These are phyloP conservation scores for Beauveria pseudobassiana DNA, from an alignment of 2,329 filamentous ascomycete genomes.

Conservation along the genomic window DNA sequence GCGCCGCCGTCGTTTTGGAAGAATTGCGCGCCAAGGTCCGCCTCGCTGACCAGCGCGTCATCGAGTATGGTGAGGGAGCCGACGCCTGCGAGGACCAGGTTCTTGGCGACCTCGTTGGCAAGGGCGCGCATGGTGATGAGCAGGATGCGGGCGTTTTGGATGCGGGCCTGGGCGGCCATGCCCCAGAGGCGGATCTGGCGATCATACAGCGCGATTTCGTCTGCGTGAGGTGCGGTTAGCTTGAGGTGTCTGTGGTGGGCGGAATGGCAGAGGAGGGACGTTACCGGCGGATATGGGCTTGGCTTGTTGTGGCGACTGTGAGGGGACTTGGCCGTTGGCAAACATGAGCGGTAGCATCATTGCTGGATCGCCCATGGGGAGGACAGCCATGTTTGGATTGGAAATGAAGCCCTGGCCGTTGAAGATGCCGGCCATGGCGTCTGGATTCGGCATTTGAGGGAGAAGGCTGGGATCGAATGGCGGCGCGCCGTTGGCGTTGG, in stretches of 20 bases:
- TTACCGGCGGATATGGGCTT: slow-evolving; percentile 29
- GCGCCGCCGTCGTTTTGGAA: slow-evolving; percentile 53
- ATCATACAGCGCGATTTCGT: slow-evolving; percentile 96
- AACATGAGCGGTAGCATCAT: slow-evolving; percentile 26
- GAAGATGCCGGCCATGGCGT: slow-evolving; percentile 16
- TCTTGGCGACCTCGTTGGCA: slow-evolving; percentile 93
- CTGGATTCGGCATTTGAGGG: slow-evolving; percentile 17
- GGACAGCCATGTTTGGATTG: not conserved
- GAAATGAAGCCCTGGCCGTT: not conserved
- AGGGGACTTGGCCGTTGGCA: slow-evolving; percentile 21
- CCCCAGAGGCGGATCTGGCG: slow-evolving; percentile 97
- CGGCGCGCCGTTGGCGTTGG: slow-evolving; percentile 14
- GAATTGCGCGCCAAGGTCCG: slow-evolving; percentile 77
- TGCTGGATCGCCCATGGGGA: slow-evolving; percentile 21
- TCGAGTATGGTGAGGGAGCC: slow-evolving; percentile 86
- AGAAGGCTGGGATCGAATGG: slow-evolving; percentile 18
- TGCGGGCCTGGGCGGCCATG: slow-evolving; percentile 86
- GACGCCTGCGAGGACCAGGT: slow-evolving; percentile 88
- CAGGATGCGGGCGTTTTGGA: slow-evolving; percentile 82
- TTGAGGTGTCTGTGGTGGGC: not conserved
- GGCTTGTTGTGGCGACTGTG: slow-evolving; percentile 8
- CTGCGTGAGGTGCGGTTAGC: slow-evolving; percentile 33
- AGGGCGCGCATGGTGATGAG: slow-evolving; percentile 83
- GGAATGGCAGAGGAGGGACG: not conserved
- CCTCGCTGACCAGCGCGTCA: slow-evolving; percentile 63